Conservation (phyloP, 2,329 filamentous ascomycete species). For the Epicoccum nigrum region DNA sequence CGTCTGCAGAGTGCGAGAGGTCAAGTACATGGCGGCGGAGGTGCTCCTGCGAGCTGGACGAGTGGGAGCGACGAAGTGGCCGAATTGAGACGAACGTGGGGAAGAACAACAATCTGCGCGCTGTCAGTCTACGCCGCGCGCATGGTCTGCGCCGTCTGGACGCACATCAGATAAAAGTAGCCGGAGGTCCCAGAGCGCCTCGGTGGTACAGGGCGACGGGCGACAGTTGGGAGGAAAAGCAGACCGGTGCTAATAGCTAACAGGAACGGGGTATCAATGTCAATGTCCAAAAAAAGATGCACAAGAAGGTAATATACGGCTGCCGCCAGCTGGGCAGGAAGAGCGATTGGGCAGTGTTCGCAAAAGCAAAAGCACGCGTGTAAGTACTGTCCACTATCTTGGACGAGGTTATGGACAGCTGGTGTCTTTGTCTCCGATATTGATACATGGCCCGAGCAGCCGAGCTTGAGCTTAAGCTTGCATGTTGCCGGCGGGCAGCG, state of each 20-base stretch:
- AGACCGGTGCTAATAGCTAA: conserved; percentile 19
- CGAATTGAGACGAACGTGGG: background rate
- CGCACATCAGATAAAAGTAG: conserved; percentile 17
- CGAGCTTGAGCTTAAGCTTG: conserved; percentile 32
- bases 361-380: background rate
- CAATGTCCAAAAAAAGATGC: conserved; percentile 21
- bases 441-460: conserved; percentile 41
- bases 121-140: background rate
- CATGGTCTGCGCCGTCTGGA: background rate
- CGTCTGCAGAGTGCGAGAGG: conserved; percentile 48
- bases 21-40: conserved; percentile 40
- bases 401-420: conserved; percentile 45
- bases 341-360: conserved; percentile 15
- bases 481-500: conserved; percentile 2
- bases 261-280: conserved; percentile 40
- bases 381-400: conserved; percentile 3
- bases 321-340: conserved; percentile 31
- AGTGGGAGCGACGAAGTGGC: background rate
- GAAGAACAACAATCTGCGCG: background rate
- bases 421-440: conserved; percentile 29
- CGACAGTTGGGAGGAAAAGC: conserved; percentile 20
- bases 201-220: conserved; percentile 28
- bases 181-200: too few species aligned
- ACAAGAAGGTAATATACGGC: conserved; percentile 27
- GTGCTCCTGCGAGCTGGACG: background rate